Conservation (phyloP, 768 basidiomycete genomes). For the Calocera viscosa region DNA sequence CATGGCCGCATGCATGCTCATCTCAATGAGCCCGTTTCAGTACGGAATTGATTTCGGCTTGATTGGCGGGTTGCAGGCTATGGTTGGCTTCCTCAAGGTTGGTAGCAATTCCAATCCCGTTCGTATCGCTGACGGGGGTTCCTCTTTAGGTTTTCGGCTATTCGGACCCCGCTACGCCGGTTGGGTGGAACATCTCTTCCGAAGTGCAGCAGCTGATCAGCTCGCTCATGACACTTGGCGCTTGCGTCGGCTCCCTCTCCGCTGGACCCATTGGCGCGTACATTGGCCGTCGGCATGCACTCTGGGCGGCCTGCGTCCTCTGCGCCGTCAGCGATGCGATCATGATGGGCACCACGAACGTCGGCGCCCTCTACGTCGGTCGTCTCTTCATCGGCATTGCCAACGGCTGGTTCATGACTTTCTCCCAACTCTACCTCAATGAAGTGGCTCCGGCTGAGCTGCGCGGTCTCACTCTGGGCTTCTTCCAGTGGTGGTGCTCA, state of each 20-base stretch:
- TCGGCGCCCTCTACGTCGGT: neutral
- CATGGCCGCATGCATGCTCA: constrained; percentile 5
- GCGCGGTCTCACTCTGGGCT: neutral
- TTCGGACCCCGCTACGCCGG: neutral
- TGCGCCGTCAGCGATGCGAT: constrained; percentile 4
- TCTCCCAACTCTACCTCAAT: neutral
- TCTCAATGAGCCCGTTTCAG: constrained; percentile 7
- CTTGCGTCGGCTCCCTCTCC: constrained; percentile 1
- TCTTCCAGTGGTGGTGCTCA: constrained; percentile 8
- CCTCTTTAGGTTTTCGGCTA: neutral
- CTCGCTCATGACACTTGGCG: constrained; percentile 1
- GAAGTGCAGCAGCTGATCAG: constrained; percentile 7
- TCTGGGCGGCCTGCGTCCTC: constrained; percentile 1
- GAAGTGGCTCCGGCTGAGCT: neutral
- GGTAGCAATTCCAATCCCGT: too few species aligned
- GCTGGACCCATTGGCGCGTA: neutral
- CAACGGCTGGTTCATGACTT: constrained; percentile 8
- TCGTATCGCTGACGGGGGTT: too few species aligned
- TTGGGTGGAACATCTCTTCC: neutral
- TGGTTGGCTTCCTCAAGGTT: constrained; percentile 4
- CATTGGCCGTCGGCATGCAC: neutral
- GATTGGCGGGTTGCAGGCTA: neutral
- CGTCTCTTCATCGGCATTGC: constrained; percentile 2
- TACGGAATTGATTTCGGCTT: constrained; percentile 1
- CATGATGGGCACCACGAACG: neutral